Base-by-base conservation (phyloP, 164 flowering plant species). In the Piper longum region DNA sequence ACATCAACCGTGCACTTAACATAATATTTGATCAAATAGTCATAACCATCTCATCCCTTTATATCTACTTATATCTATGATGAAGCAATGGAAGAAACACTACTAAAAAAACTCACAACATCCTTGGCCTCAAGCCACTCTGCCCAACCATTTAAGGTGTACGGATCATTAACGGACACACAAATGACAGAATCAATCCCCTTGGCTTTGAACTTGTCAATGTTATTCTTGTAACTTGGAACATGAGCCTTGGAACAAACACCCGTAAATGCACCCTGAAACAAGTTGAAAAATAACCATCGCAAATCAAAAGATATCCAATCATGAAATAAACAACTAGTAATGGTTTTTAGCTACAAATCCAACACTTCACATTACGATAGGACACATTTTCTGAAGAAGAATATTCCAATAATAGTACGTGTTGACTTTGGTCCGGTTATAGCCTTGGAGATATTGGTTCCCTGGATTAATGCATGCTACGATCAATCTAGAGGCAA, bases 131-230 rank as follows among this genome's bases (percentile, higher is more conserved):
- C 71, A 56, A 93, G 81, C 70, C 82, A 90, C 73, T 87, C 88
- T 26, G 95, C 99, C 99, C 97, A 93, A 52, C 82, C 99, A 71
- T 93, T 85, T 82, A 93, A 11, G 54, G 63, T 72, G 70, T 88
- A 93, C 19, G 99, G 99, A 76, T 93, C 99, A 80, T 93, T 93
- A 52, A 93, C 85, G 62, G 99, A 75, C 1, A 93, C 97, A 77
- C 99, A 93, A 45, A 93, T 79, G 4, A 93, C 85, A 54, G 96
- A 84, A 68, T 93, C 95, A 67, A 93, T 75, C 59, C 97, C 97
- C 71, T 90, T 88, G 14, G 91, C 88, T 82, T 90, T 93, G 70
- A 93, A 85, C 62, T 85, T 84, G 54, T 88, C 87, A 66, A 87
- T 78, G 67, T 79, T 84, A 17, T 83, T 87, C 77, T 85, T 87